Percentiles rank a stretch among this genome's conserved stretches.
Evolutionary conservation across 106 monocot genomes (phyloP).

Genomic region (Dioscorea zingiberensis): DNA sequence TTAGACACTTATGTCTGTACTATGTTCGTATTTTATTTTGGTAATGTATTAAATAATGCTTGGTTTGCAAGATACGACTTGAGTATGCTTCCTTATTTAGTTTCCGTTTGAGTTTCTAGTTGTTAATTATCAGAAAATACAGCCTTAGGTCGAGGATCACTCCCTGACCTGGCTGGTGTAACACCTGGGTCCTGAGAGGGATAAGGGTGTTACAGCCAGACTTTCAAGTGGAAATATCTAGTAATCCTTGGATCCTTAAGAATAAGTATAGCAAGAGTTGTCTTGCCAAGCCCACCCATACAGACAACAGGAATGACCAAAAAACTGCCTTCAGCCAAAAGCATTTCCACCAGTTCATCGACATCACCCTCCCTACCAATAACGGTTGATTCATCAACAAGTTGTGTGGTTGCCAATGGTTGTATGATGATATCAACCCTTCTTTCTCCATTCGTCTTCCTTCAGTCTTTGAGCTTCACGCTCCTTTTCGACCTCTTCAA

Average conservation of each 20-base stretch:
- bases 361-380: conserved; percentile 15
- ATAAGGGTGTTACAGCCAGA: no score
- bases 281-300: conserved; percentile 26
- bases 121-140: no score
- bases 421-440: background rate
- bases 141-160: no score
- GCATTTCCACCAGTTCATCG: background rate
- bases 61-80: no score
- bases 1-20: no score
- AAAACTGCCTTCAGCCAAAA: background rate
- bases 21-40: no score
- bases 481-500: background rate
- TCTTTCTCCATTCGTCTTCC: background rate
- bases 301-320: conserved; percentile 13
- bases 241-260: conserved; percentile 3
- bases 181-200: no score
- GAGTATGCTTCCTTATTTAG: no score
- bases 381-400: background rate
- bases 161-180: no score
- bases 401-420: background rate
- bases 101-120: no score
- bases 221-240: background rate
- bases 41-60: no score
- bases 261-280: conserved; percentile 23
- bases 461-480: background rate